A percentile compares a stretch with the other conserved stretches of the same genome.
Evolutionary conservation across 148 eudicot genomes (phyloP).

Genomic region (Polygonum maritimum): DNA sequence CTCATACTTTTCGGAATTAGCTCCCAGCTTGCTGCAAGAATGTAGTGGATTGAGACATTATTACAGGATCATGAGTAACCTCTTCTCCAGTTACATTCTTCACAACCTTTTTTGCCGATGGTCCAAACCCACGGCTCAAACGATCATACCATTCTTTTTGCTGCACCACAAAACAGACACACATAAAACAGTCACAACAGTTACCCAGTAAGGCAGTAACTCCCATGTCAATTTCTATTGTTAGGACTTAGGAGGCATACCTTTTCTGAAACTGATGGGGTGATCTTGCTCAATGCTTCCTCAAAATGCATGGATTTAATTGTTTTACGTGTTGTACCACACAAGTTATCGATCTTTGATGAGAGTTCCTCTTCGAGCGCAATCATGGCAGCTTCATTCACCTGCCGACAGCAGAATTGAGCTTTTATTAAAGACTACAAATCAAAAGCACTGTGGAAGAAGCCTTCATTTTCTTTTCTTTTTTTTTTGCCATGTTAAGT

Average conservation of each 20-base stretch:
- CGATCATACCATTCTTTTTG: constrained; percentile 6
- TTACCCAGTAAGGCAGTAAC: background rate
- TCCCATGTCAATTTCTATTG: no score
- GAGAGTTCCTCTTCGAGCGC: constrained; percentile 27
- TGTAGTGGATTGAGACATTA: background rate
- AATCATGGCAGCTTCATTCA: constrained; percentile 75
- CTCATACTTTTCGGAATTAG: background rate
- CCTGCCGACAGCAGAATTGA: constrained; percentile 19
- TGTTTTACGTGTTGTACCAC: constrained; percentile 8
- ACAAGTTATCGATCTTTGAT: background rate
- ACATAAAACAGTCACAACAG: background rate
- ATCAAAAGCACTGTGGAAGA: no score
- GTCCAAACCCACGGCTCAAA: background rate
- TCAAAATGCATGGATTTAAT: constrained; percentile 33
- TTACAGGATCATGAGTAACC: background rate
- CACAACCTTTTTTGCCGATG: background rate
- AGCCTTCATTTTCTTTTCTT: no score
- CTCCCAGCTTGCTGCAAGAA: background rate
- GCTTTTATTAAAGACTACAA: background rate
- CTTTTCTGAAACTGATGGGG: constrained; percentile 28
- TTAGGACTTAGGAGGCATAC: constrained; percentile 4
- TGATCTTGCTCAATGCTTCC: constrained; percentile 21
- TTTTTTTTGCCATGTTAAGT: no score
- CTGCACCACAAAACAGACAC: background rate
- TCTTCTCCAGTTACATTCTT: background rate